Base-by-base conservation (phyloP, 2,329 filamentous ascomycete species). In the Fusarium sp. region DNA sequence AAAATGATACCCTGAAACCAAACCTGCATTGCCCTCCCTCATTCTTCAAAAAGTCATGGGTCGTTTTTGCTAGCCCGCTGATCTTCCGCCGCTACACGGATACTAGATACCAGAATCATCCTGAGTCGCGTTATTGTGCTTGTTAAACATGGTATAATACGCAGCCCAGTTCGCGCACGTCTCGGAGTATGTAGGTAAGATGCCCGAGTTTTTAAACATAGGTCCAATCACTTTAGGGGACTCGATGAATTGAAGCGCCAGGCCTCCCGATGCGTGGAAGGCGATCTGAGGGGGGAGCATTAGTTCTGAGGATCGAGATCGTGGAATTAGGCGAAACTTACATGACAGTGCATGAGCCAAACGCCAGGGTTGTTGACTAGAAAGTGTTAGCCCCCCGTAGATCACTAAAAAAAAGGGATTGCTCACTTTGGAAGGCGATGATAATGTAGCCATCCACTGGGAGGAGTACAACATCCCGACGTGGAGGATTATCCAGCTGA, bases 131-230 rank as follows among this genome's bases (percentile, higher is more conserved):
- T 59, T 55, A 17, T 68, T 50, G 38, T 62, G 62, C 58, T 62
- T 69, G 34, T 69, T 69, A 20, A 66, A 69, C 44, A 69, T 60
- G 22, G 66, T 66, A 26, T 69, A 66, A 45, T 69, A 69, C 12
- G 62, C 66, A 8, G 56, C 66, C 66, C 62, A 69, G 17, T 69
- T 69, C 9, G 56, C 44, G 17, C 66, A 69, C 3, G 42, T 61
- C 14, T 69, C 66, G 5, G 57, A 54, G 10, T 62, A 67, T 2
- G 66, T 44, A 9, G 59, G 38, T 1, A 62, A 6, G 8, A 62
- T 57, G 1, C 50, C 59, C 14, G 59, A 62, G 1, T 62, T 62
- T 22, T 57, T 56, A 22, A 62, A 44, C 13, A 32, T 32, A 4
- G 59, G 59, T 14, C 59, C 59, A 17, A 62, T 62, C 0, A 9